A percentile compares a stretch with the other conserved stretches of the same genome.
Evolutionary conservation across 768 basidiomycete species (phyloP).

Genomic region (Lactarius indigo): DNA sequence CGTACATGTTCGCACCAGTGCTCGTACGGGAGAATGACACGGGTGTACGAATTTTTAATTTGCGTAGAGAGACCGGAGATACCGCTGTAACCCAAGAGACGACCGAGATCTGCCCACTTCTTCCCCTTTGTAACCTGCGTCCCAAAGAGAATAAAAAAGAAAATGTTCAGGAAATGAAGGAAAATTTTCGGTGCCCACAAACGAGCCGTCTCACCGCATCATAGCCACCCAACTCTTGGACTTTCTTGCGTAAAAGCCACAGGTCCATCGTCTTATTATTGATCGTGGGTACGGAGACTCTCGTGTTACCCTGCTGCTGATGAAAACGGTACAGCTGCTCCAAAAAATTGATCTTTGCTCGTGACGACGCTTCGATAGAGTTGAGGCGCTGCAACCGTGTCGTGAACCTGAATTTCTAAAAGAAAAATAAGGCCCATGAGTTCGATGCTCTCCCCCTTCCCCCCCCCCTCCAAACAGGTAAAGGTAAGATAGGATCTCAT

Average conservation of each 20-base stretch:
- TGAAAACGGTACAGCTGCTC: conserved; percentile 97
- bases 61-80: conserved; percentile 81
- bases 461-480: conserved; percentile 19
- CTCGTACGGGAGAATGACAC: conserved; percentile 95
- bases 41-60: conserved; percentile 84
- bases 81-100: conserved; percentile 76
- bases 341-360: conserved; percentile 95
- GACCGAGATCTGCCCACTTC: conserved; percentile 87
- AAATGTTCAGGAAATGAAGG: not conserved
- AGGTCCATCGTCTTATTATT: conserved; percentile 91
- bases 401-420: conserved; percentile 87
- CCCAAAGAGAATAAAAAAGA: not conserved
- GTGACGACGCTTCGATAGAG: conserved; percentile 93
- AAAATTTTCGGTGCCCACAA: not conserved
- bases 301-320: conserved; percentile 88
- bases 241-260: conserved; percentile 90
- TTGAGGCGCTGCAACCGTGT: conserved; percentile 93
- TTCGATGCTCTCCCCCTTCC: conserved; percentile 26
- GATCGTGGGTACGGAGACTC: conserved; percentile 90
- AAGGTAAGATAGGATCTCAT: conserved; percentile 27
- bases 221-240: conserved; percentile 83
- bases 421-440: conserved; percentile 23
- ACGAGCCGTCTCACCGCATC: conserved; percentile 58
- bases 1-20: conserved; percentile 77
- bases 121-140: conserved; percentile 75